phyloP scores from a whole-genome alignment of 495 filamentous ascomycete species.

The Aspergillus panamensis region DNA sequence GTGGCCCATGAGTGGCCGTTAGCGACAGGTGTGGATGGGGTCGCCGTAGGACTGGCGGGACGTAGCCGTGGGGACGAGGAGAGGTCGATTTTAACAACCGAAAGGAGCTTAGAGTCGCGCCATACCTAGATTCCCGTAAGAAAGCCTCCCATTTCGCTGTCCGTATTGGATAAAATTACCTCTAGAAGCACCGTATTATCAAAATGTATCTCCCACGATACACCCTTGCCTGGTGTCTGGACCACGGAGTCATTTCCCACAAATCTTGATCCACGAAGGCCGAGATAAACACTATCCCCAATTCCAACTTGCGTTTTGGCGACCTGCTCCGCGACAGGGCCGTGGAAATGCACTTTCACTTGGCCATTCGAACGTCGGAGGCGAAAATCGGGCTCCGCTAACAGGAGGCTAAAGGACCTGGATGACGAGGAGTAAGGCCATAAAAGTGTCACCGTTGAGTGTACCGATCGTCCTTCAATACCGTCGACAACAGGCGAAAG shows the following conservation, averaged over 20 bases:
- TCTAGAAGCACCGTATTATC: slow-evolving; percentile 54
- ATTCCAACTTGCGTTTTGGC: slow-evolving; percentile 64
- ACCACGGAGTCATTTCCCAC: slow-evolving; percentile 40
- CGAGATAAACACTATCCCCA: slow-evolving; percentile 68
- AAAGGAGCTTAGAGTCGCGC: slow-evolving; percentile 29
- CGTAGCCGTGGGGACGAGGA: slow-evolving; percentile 23
- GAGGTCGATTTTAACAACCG: slow-evolving; percentile 48
- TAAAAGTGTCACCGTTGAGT: slow-evolving; percentile 73
- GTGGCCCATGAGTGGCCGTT: slow-evolving; percentile 8
- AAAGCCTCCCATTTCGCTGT: background rate
- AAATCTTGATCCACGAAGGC: slow-evolving; percentile 64
- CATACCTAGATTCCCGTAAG: slow-evolving; percentile 31
- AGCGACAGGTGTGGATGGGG: slow-evolving; percentile 30
- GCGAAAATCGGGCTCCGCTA: slow-evolving; percentile 84
- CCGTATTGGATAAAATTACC: slow-evolving; percentile 37
- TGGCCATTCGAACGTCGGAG: slow-evolving; percentile 76
- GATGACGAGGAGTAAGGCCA: slow-evolving; percentile 88
- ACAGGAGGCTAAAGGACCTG: slow-evolving; percentile 65
- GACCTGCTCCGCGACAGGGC: slow-evolving; percentile 65
- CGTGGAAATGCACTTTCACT: slow-evolving; percentile 76
- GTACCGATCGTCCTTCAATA: slow-evolving; percentile 39
- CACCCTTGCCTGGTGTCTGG: slow-evolving; percentile 60
- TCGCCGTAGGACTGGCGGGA: slow-evolving; percentile 14
- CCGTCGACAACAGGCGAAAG: slow-evolving; percentile 53
- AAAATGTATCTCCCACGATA: slow-evolving; percentile 74